Conservation (phyloP, 441 rosid species). For the Populus hybrid region DNA sequence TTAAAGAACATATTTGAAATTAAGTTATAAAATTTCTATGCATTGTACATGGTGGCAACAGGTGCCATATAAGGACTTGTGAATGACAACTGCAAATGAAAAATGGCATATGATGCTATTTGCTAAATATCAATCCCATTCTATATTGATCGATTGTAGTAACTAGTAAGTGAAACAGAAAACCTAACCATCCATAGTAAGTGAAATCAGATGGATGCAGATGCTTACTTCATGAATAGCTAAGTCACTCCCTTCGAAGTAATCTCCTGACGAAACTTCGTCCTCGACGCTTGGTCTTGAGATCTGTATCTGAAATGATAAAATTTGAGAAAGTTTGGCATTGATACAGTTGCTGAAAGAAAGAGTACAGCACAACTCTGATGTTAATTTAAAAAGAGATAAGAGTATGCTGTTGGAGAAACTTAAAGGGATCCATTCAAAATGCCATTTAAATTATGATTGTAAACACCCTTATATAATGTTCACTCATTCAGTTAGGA, state of each 20-base stretch:
- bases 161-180: neutral
- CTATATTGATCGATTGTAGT: neutral
- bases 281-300: constrained; percentile 25
- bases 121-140: neutral
- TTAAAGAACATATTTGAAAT: too few species aligned
- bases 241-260: constrained; percentile 15
- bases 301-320: constrained; percentile 27
- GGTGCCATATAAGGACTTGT: too few species aligned
- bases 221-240: neutral
- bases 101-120: too few species aligned
- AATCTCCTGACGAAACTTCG: constrained; percentile 33
- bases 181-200: neutral
- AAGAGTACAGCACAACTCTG: neutral
- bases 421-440: neutral
- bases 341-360: neutral
- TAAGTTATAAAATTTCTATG: too few species aligned
- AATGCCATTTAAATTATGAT: neutral
- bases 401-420: neutral
- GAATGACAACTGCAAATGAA: too few species aligned
- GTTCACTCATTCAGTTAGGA: neutral
- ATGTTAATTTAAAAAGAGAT: neutral
- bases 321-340: neutral
- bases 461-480: neutral
- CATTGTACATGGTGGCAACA: too few species aligned
- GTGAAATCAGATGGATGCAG: neutral